Percentiles rank a stretch among this genome's conserved stretches.
Conservation (phyloP, 805 yeast species). For the Saturnispora zaruensis region DNA sequence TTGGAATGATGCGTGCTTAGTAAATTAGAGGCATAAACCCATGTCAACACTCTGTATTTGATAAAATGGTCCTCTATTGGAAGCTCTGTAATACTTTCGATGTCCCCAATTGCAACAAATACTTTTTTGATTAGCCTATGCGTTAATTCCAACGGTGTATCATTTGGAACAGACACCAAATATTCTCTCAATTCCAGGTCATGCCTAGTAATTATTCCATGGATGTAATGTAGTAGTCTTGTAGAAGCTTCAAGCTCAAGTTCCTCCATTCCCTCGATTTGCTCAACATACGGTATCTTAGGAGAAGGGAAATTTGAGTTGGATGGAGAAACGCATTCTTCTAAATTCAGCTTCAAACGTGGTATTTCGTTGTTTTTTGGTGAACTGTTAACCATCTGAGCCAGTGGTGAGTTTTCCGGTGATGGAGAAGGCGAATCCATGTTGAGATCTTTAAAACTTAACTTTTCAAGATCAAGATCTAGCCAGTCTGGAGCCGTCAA, state of each 20-base stretch:
- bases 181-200: slow-evolving; percentile 8
- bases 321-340: slow-evolving; percentile 1
- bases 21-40: slow-evolving; percentile 1
- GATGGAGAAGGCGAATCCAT: slow-evolving; percentile 10
- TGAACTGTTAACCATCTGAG: neutral
- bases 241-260: neutral
- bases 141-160: neutral
- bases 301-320: slow-evolving; percentile 13
- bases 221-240: slow-evolving; percentile 12
- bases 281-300: slow-evolving; percentile 4
- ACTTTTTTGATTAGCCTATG: slow-evolving; percentile 2
- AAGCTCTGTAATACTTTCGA: neutral
- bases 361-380: neutral
- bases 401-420: slow-evolving; percentile 3
- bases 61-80: neutral
- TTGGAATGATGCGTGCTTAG: slow-evolving; percentile 1
- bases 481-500: neutral
- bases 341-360: neutral
- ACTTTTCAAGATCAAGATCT: slow-evolving; percentile 4
- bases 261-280: neutral
- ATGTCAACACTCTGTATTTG: slow-evolving; percentile 5
- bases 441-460: slow-evolving; percentile 8
- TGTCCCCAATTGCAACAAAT: slow-evolving; percentile 11
- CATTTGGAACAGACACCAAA: slow-evolving; percentile 8
- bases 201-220: slow-evolving; percentile 13